Conservation (phyloP, 495 filamentous ascomycete genomes). For the Sabuloglossum arenarium region DNA sequence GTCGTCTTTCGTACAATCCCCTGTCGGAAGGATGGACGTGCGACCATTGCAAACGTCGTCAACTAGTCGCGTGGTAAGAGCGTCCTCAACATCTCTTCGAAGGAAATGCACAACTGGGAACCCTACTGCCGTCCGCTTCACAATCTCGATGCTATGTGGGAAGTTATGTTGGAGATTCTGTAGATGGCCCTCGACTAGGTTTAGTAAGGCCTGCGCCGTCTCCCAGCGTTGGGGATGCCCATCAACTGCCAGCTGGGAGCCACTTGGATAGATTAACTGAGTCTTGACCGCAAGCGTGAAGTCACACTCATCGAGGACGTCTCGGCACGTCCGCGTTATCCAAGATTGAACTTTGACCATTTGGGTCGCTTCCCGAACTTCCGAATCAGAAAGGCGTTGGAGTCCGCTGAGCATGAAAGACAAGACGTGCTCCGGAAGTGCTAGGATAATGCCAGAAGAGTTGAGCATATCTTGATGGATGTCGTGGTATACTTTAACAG, state of each 20-base stretch:
- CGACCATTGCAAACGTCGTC: conserved; percentile 15
- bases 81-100: conserved; percentile 17
- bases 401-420: conserved; percentile 31
- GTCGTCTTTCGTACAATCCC: conserved; percentile 9
- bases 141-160: conserved; percentile 24
- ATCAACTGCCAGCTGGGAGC: conserved; percentile 12
- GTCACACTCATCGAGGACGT: conserved; percentile 37
- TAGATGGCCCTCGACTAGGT: conserved; percentile 17
- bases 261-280: conserved; percentile 20
- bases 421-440: conserved; percentile 27
- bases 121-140: conserved; percentile 12
- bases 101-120: conserved; percentile 24
- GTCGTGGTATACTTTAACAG: conserved; percentile 16
- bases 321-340: conserved; percentile 23
- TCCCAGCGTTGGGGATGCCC: conserved; percentile 19
- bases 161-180: conserved; percentile 17
- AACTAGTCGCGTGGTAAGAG: conserved; percentile 14
- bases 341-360: conserved; percentile 28
- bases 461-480: conserved; percentile 12
- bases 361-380: conserved; percentile 16
- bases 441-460: conserved; percentile 23
- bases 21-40: conserved; percentile 13
- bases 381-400: conserved; percentile 25
- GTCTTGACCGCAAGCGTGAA: conserved; percentile 25
- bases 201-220: conserved; percentile 17